Conservation (phyloP, 2,329 filamentous ascomycete species). For the Colletotrichum sp. region DNA sequence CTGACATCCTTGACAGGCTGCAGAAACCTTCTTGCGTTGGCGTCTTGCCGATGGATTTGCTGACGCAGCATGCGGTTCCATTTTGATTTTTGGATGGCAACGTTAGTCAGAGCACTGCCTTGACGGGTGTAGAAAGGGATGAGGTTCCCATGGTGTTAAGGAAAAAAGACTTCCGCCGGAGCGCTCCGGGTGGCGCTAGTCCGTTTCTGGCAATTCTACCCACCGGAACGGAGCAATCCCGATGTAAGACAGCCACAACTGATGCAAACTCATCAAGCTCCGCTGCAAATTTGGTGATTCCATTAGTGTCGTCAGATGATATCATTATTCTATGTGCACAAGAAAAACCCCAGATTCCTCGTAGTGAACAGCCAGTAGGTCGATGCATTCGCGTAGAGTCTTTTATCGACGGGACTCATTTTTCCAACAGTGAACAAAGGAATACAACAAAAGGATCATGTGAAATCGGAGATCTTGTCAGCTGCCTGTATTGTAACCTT, state of each 20-base stretch:
- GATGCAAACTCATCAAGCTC: not conserved
- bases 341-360: not conserved
- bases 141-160: not conserved
- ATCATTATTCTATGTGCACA: not conserved
- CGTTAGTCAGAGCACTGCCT: not conserved
- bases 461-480: not conserved
- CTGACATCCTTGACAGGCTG: not conserved
- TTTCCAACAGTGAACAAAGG: not conserved
- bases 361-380: not conserved
- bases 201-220: not conserved
- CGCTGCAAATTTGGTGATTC: not conserved
- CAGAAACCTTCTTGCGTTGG: not conserved
- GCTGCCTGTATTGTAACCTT: not conserved
- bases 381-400: not conserved
- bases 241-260: not conserved
- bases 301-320: not conserved
- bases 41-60: not conserved
- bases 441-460: rapidly evolving
- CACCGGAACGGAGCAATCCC: not conserved
- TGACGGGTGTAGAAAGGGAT: not conserved
- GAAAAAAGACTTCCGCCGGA: not conserved
- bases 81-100: not conserved
- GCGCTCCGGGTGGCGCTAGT: not conserved
- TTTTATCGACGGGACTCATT: not conserved
- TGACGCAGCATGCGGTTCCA: not conserved